A percentile compares a stretch with the other conserved stretches of the same genome.
phyloP scores from a whole-genome alignment of 176 grass and related monocot genomes.

The Cocos nucifera region DNA sequence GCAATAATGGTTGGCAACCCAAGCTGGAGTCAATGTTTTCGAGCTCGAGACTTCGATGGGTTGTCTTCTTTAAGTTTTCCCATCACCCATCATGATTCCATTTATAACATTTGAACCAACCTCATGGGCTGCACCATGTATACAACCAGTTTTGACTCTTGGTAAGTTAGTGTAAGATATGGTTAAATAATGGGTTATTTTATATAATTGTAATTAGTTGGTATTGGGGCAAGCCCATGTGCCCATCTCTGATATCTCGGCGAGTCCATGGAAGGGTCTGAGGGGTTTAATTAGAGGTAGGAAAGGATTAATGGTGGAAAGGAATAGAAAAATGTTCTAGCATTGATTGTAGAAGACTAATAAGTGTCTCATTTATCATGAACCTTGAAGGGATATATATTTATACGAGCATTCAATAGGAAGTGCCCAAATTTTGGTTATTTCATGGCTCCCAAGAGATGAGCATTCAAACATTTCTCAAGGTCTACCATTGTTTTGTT shows the following conservation, averaged over 20 bases:
- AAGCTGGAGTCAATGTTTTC: slow-evolving; percentile 54
- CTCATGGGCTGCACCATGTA: slow-evolving; percentile 16
- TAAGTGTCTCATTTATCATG: slow-evolving; percentile 2
- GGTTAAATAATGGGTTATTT: slow-evolving; percentile 43
- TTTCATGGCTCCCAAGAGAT: too few relatives aligned
- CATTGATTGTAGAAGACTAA: slow-evolving; percentile 8
- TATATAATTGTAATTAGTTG: slow-evolving; percentile 33
- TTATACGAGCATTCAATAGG: neutral
- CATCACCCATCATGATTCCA: slow-evolving; percentile 44
- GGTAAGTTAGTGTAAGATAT: slow-evolving; percentile 29
- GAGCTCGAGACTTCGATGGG: slow-evolving; percentile 1
- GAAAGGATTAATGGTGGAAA: slow-evolving; percentile 1
- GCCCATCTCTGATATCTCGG: slow-evolving; percentile 35
- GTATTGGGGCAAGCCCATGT: slow-evolving; percentile 46
- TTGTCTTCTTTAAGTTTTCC: slow-evolving; percentile 29
- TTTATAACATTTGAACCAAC: slow-evolving; percentile 19
- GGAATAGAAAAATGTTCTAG: neutral
- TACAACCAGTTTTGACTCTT: slow-evolving; percentile 42
- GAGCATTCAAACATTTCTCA: too few relatives aligned
- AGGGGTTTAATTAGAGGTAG: slow-evolving; percentile 12
- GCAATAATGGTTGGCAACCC: slow-evolving; percentile 44
- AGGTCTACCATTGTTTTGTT: too few relatives aligned
- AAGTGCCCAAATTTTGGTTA: neutral
- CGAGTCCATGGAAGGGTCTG: slow-evolving; percentile 14
- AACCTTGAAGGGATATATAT: slow-evolving; percentile 1